Base-by-base conservation (phyloP, 2,329 filamentous ascomycete genomes). In the Fusarium foetens region DNA sequence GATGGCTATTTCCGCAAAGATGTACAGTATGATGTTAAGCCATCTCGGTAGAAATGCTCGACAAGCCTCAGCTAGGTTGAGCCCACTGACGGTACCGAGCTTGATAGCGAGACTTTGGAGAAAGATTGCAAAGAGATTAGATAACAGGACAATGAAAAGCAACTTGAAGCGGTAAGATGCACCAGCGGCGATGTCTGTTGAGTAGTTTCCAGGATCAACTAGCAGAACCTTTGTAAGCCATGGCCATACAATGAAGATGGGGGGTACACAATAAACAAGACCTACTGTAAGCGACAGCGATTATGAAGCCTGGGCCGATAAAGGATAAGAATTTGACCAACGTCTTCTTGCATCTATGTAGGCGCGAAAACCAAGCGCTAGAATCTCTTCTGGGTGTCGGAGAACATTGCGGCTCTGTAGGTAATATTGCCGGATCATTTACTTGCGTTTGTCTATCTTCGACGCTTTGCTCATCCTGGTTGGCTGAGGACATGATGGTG, bases 91-190 rank as follows among this genome's bases (percentile, higher is more conserved):
- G 19, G 89, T 91, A 36, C 91, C 91, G 10, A 93, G 85, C 78
- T 92, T 92, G 80, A 92, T 89, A 75, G 88, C 88, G 4, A 93
- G 85, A 25, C 86, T 89, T 79, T 93, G 91, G 25, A 93, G 83
- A 72, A 92, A 88, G 59, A 93, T 92, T 73, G 91, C 91, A 75
- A 93, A 91, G 55, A 93, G 75, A 78, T 93, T 64, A 0, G 63
- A 64, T 0, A 64, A 31, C 5, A 65, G 5, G 1, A 64, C 63
- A 3, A 65, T 45, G 8, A 65, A 65, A 14, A 65, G 39, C 7
- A 65, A 27, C 12, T 54, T 53, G 36, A 65, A 65, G 25, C 63
- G 48, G 41, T 65, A 64, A 0, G 63, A 65, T 0, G 59, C 63
- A 2, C 63, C 60, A 2, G 63, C 63, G 6, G 60, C 59, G 8